A percentile compares a stretch with the other conserved stretches of the same genome.
Evolutionary conservation across 805 yeast species (phyloP).

Genomic region (Teunomyces kruisii): DNA sequence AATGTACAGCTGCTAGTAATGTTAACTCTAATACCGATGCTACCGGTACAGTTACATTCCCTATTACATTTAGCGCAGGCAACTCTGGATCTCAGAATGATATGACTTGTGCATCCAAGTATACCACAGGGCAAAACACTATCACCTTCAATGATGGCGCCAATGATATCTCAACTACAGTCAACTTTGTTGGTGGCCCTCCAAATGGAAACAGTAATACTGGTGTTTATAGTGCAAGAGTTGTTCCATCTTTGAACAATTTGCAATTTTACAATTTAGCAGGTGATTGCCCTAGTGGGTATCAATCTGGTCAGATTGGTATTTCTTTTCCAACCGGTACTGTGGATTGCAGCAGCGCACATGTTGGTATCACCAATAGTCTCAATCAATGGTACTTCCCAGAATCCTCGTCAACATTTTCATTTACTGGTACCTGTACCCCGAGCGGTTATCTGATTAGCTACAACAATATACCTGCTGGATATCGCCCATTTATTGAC

Average conservation of each 20-base stretch:
- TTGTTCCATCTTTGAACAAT: conserved; percentile 12
- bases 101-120: conserved; percentile 16
- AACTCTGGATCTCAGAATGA: conserved; percentile 10
- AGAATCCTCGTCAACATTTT: conserved; percentile 1
- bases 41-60: conserved; percentile 14
- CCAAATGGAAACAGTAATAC: neutral
- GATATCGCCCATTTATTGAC: conserved; percentile 20
- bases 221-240: conserved; percentile 2
- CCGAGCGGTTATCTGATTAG: neutral
- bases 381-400: conserved; percentile 24
- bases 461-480: conserved; percentile 27
- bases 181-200: conserved; percentile 5
- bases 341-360: conserved; percentile 21
- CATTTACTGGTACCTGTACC: conserved; percentile 16
- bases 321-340: conserved; percentile 8
- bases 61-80: conserved; percentile 20
- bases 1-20: conserved; percentile 9
- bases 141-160: conserved; percentile 15
- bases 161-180: conserved; percentile 7
- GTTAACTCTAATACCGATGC: conserved; percentile 3
- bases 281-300: conserved; percentile 21
- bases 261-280: conserved; percentile 10
- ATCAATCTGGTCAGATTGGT: conserved; percentile 22
- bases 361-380: conserved; percentile 19
- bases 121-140: conserved; percentile 19